Conservation (phyloP, 441 rosid species). For the Croton laevigatus region DNA sequence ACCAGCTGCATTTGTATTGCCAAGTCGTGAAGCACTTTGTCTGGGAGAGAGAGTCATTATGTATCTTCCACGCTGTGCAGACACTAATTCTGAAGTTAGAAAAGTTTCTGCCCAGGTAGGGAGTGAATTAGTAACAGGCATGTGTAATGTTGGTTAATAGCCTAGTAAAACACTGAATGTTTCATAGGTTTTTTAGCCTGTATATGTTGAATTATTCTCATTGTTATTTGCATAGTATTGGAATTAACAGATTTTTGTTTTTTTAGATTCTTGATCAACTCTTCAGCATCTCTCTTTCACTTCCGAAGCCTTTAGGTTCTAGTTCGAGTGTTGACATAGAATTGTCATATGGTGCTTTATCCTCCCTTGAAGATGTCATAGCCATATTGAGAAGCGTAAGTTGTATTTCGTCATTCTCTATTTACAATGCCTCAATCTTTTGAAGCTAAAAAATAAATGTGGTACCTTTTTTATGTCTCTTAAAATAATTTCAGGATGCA, state of each 20-base stretch:
- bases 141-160: constrained; percentile 11
- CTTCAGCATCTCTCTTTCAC: constrained; percentile 94
- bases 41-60: constrained; percentile 92
- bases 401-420: constrained; percentile 12
- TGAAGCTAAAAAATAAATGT: constrained; percentile 1
- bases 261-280: constrained; percentile 90
- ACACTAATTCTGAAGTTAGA: constrained; percentile 90
- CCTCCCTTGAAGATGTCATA: constrained; percentile 98
- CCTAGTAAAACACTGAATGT: constrained; percentile 10
- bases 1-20: constrained; percentile 89
- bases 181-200: constrained; percentile 7
- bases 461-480: not conserved
- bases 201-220: not conserved
- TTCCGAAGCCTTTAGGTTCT: constrained; percentile 70
- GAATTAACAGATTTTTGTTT: constrained; percentile 11
- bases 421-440: constrained; percentile 15
- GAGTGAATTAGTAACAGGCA: constrained; percentile 13
- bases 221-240: constrained; percentile 11
- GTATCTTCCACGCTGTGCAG: constrained; percentile 99
- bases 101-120: constrained; percentile 93
- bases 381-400: constrained; percentile 95
- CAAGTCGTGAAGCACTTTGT: constrained; percentile 92
- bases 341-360: constrained; percentile 72
- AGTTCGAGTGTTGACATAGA: constrained; percentile 58
- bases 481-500: constrained; percentile 70